These are phyloP conservation scores for Malassezia nana DNA, from an alignment of 1,284 basidiomycete species.

Conservation along the genomic window DNA sequence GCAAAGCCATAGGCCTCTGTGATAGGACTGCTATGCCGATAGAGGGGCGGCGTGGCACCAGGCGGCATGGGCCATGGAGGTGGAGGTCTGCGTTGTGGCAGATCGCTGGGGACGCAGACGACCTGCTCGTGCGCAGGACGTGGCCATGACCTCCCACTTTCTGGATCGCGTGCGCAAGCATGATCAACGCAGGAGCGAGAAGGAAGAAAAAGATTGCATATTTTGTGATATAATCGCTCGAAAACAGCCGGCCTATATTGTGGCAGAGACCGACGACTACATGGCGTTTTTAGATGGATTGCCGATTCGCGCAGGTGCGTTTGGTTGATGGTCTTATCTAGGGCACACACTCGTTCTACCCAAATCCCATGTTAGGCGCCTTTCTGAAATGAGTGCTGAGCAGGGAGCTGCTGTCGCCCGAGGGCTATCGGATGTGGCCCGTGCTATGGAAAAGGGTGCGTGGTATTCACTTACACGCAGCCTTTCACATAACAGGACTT, in stretches of 20 bases:
- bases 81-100: no score
- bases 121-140: no score
- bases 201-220: background rate
- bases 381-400: background rate
- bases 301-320: constrained; percentile 16
- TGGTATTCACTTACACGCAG: background rate
- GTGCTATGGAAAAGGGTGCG: constrained; percentile 15
- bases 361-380: constrained; percentile 1
- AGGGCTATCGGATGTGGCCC: constrained; percentile 4
- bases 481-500: constrained; percentile 2
- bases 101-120: no score
- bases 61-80: background rate
- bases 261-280: constrained; percentile 3
- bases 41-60: background rate
- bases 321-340: background rate
- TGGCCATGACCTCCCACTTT: constrained; percentile 12
- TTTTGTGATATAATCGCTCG: constrained; percentile 12
- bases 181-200: background rate
- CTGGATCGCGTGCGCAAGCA: constrained; percentile 3
- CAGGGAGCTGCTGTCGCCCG: constrained; percentile 3
- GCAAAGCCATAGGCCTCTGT: constrained; percentile 23
- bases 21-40: constrained; percentile 9
- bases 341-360: constrained; percentile 14
- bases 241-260: constrained; percentile 6
- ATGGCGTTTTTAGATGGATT: constrained; percentile 14